These are phyloP conservation scores for Debaryomyces castellii DNA, from an alignment of 805 yeast genomes.

Conservation along the genomic window DNA sequence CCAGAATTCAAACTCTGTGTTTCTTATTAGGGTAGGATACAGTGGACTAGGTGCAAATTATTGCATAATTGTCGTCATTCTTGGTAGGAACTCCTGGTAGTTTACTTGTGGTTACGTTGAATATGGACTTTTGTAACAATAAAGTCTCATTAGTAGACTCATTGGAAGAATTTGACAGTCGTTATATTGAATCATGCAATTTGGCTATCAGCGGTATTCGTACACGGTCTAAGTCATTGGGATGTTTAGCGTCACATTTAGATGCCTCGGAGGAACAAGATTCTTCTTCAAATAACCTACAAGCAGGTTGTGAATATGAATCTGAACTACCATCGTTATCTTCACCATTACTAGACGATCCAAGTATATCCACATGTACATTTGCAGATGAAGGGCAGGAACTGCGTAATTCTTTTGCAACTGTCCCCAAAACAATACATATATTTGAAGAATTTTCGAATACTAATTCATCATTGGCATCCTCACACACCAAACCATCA, in stretches of 20 bases:
- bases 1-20: not conserved
- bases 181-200: slow-evolving; percentile 20
- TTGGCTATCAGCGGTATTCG: slow-evolving; percentile 9
- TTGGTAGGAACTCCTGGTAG: not conserved
- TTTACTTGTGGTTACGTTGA: not conserved
- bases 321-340: not conserved
- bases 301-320: not conserved
- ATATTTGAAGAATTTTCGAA: not conserved
- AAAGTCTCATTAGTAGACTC: slow-evolving; percentile 14
- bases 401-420: not conserved
- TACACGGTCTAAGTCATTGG: not conserved
- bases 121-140: not conserved
- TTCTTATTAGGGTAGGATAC: not conserved
- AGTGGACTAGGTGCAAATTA: not conserved
- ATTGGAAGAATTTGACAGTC: slow-evolving; percentile 23
- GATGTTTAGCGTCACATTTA: not conserved
- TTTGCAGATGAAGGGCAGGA: not conserved
- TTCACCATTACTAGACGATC: slow-evolving; percentile 4
- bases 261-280: not conserved
- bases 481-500: not conserved
- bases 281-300: not conserved
- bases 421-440: not conserved
- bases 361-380: not conserved
- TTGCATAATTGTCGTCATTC: not conserved
- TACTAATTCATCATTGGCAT: not conserved